Evolutionary conservation across 1,284 basidiomycete genomes (phyloP).

Genomic region (Gymnopus androsaceus): DNA sequence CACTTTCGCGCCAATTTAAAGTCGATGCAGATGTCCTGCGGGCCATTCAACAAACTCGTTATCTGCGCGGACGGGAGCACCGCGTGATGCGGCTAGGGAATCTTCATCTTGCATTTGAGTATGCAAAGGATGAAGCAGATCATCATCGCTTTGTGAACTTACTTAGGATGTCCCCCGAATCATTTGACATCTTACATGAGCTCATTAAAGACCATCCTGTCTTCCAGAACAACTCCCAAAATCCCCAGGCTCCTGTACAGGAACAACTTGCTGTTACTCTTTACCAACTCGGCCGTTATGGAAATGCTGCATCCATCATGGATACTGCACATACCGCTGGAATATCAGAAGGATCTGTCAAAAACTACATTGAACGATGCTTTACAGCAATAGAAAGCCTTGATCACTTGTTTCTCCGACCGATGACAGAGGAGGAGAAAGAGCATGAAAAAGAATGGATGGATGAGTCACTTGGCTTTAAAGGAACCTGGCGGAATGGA

Average conservation of each 20-base stretch:
- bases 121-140: slow-evolving; percentile 28
- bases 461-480: slow-evolving; percentile 31
- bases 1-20: too few species aligned
- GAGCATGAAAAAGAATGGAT: slow-evolving; percentile 39
- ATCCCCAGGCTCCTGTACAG: slow-evolving; percentile 33
- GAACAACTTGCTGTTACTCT: slow-evolving; percentile 39
- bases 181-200: slow-evolving; percentile 27
- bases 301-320: slow-evolving; percentile 34
- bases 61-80: neutral
- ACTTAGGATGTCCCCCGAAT: slow-evolving; percentile 30
- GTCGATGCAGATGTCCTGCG: too few species aligned
- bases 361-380: slow-evolving; percentile 30
- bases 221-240: slow-evolving; percentile 32
- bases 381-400: slow-evolving; percentile 34
- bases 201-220: slow-evolving; percentile 34
- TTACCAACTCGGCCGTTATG: slow-evolving; percentile 34
- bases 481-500: slow-evolving; percentile 33
- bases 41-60: neutral
- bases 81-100: slow-evolving; percentile 24
- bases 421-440: slow-evolving; percentile 34
- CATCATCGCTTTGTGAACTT: slow-evolving; percentile 34
- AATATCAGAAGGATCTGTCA: slow-evolving; percentile 32
- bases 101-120: slow-evolving; percentile 33
- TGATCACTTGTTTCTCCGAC: slow-evolving; percentile 32
- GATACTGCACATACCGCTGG: slow-evolving; percentile 35